These are phyloP conservation scores for Golubevia pallescens DNA, from an alignment of 1,284 basidiomycete species.

Conservation along the genomic window DNA sequence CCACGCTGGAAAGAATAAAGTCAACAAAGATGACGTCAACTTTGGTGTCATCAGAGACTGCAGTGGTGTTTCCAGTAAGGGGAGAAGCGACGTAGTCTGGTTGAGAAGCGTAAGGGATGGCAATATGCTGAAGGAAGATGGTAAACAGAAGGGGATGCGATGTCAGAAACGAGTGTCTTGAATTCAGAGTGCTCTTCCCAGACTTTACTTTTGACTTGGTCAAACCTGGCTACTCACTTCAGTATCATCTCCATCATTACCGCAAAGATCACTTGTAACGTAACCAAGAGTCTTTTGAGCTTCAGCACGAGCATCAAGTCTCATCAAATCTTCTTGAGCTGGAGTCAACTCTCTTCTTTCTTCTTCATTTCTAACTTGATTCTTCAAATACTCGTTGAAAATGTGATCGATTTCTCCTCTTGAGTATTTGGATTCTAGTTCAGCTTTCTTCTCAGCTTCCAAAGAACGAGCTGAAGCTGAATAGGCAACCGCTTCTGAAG, in stretches of 20 bases:
- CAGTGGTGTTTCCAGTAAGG: conserved; percentile 16
- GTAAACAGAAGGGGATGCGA: not conserved
- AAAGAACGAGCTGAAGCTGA: not conserved
- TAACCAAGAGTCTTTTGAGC: conserved; percentile 46
- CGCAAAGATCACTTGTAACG: conserved; percentile 50
- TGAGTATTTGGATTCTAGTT: conserved; percentile 8
- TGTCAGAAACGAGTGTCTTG: not conserved
- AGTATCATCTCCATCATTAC: conserved; percentile 9
- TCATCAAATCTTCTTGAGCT: conserved; percentile 15
- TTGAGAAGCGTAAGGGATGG: conserved; percentile 36
- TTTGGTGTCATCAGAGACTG: conserved; percentile 10
- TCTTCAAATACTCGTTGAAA: conserved; percentile 9
- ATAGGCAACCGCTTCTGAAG: not conserved
- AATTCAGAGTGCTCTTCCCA: not conserved
- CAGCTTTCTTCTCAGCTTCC: conserved; percentile 11
- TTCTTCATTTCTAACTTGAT: conserved; percentile 1
- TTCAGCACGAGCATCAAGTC: conserved; percentile 33
- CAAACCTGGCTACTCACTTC: conserved; percentile 3
- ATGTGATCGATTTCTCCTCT: conserved; percentile 15
- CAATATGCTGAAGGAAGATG: conserved; percentile 11
- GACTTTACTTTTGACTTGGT: not conserved
- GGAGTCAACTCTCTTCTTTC: conserved; percentile 1
- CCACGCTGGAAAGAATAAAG: conserved; percentile 15
- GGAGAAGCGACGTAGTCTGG: conserved; percentile 54
- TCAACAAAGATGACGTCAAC: conserved; percentile 24